Conservation (phyloP, 1,284 basidiomycete species). For the Irpex sp. region DNA sequence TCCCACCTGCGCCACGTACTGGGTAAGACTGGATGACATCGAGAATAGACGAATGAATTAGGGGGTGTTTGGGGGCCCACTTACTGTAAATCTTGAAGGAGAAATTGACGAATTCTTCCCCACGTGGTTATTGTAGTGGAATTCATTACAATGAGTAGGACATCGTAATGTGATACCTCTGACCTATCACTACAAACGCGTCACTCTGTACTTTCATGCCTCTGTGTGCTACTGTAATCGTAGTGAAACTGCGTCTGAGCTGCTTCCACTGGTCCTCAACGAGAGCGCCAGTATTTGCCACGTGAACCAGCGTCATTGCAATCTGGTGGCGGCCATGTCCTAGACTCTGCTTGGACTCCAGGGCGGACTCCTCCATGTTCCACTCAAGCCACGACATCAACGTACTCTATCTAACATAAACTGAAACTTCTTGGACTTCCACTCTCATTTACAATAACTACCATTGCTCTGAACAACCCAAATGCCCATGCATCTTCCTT, state of each 20-base stretch:
- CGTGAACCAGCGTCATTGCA: background rate
- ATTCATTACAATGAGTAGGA: too few relatives aligned
- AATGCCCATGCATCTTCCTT: conserved; percentile 42
- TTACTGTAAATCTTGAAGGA: background rate
- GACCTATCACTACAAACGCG: too few relatives aligned
- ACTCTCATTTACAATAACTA: conserved; percentile 5
- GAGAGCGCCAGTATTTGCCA: background rate
- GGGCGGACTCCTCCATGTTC: background rate
- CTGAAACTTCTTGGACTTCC: background rate
- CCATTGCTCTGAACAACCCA: background rate
- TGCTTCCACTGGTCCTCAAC: background rate
- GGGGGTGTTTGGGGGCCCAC: background rate
- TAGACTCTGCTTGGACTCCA: background rate
- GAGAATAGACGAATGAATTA: background rate
- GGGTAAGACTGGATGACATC: too few relatives aligned
- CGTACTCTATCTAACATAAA: background rate
- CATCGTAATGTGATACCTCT: too few relatives aligned
- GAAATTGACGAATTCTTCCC: background rate
- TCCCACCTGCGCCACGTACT: too few relatives aligned
- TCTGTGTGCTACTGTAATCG: too few relatives aligned
- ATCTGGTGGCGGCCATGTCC: background rate
- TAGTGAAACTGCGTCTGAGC: too few relatives aligned
- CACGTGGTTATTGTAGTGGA: background rate
- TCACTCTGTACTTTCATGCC: too few relatives aligned
- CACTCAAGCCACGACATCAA: background rate